A percentile compares a stretch with the other conserved stretches of the same genome.
Evolutionary conservation across 495 filamentous ascomycete species (phyloP).

Genomic region (Staphylotrichum tortipilum): DNA sequence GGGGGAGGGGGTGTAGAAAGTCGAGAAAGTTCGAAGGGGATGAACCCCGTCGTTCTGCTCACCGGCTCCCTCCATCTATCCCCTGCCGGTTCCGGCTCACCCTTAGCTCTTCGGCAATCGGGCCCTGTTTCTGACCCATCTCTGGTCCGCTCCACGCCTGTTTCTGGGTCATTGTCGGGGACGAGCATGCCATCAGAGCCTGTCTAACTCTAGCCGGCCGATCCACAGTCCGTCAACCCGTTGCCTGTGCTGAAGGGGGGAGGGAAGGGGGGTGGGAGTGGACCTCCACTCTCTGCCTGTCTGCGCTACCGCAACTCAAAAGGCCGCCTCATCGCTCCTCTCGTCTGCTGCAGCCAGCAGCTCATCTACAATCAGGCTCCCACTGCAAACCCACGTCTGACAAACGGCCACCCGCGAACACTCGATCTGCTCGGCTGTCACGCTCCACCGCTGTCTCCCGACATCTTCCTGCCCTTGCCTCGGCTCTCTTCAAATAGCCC

Average conservation of each 20-base stretch:
- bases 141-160: conserved; percentile 9
- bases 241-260: not conserved
- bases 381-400: conserved; percentile 17
- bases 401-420: conserved; percentile 15
- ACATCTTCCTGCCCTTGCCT: not conserved
- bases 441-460: not conserved
- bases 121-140: conserved; percentile 13
- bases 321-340: conserved; percentile 15
- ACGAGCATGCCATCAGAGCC: conserved; percentile 6
- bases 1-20: conserved; percentile 4
- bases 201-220: conserved; percentile 3
- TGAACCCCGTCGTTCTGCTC: not conserved
- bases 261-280: too few relatives aligned
- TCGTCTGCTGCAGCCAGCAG: conserved; percentile 19
- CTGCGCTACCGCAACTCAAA: conserved; percentile 13
- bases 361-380: conserved; percentile 17
- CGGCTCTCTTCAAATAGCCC: not conserved
- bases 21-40: not conserved
- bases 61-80: conserved; percentile 8
- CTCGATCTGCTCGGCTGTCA: conserved; percentile 5
- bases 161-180: conserved; percentile 11
- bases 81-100: conserved; percentile 16
- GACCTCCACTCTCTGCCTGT: conserved; percentile 12
- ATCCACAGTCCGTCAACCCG: conserved; percentile 4
- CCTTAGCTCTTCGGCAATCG: conserved; percentile 18